Base-by-base conservation (phyloP, 2,329 filamentous ascomycete species). In the Cyclaneusma minus region DNA sequence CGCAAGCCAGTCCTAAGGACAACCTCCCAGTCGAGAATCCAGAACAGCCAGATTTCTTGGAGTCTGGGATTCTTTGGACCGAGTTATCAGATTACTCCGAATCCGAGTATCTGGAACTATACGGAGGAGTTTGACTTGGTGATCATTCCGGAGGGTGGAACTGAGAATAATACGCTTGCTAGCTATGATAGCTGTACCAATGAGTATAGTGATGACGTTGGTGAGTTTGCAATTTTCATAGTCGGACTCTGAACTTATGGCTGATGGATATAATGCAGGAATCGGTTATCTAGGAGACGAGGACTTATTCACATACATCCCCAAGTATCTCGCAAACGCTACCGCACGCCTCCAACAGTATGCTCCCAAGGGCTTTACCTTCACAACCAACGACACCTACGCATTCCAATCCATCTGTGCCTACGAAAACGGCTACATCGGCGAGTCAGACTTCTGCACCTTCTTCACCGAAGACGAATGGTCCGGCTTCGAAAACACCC, bases 401-500 rank as follows among this genome's bases (percentile, higher is more conserved):
- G 54, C 51, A 13, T 57, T 61, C 54, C 54, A 57, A 39, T 64
- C 54, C 34, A 51, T 65, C 27, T 70, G 64, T 35, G 57, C 60
- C 3, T 69, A 68, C 36, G 64, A 69, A 40, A 49, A 47, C 24
- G 56, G 48, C 19, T 62, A 56, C 34, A 51, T 67, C 10, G 59
- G 60, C 12, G 44, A 43, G 29, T 64, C 58, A 4, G 51, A 58
- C 16, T 68, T 67, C 44, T 68, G 64, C 45, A 35, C 40, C 12
- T 51, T 67, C 14, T 68, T 68, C 45, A 67, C 62, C 1, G 49
- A 54, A 22, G 54, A 62, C 25, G 64, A 68, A 39, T 68, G 63
- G 64, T 44, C 50, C 12, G 60, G 58, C 11, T 68, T 62, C 37
- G 63, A 64, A 30, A 58, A 59, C 33, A 58, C 55, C 3, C 43